Base-by-base conservation (phyloP, 2,329 filamentous ascomycete genomes). In the Magnaporthiopsis incrustans region DNA sequence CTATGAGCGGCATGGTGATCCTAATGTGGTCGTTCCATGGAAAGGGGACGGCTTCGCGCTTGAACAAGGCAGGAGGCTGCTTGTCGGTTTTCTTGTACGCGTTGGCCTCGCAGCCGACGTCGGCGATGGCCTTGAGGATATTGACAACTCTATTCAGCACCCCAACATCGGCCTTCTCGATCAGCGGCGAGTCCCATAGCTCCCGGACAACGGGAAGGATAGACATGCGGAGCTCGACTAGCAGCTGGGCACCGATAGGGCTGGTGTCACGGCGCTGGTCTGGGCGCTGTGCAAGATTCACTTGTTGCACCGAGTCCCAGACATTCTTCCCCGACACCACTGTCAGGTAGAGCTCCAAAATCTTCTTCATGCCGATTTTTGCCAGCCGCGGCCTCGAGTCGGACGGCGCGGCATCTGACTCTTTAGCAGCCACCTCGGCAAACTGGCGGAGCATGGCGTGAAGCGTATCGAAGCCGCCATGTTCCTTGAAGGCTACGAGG, bases 121-220 rank as follows among this genome's bases (percentile, higher is more conserved):
- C 83, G 14, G 92, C 83, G 22, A 96, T 88, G 6, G 85, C 85
- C 69, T 90, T 91, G 65, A 99, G 79, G 60, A 97, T 94, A 38
- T 92, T 90, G 66, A 98, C 86, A 18, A 97, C 80, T 63, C 87
- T 89, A 69, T 91, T 90, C 25, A 95, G 85, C 57, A 93, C 89
- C 1, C 57, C 33, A 32, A 38, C 12, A 27, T 87, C 83, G 30
- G 87, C 85, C 70, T 91, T 93, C 69, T 97, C 92, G 25, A 95
- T 85, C 60, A 96, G 85, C 32, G 86, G 81, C 1, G 92, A 96
- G 68, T 91, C 87, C 96, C 95, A 99, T 33, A 98, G 83, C 60
- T 88, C 83, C 64, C 85, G 84, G 57, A 95, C 83, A 59, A 89
- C 85, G 0, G 92, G 91, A 18, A 97, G 78, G 32, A 97, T 85